A percentile compares a stretch with the other conserved stretches of the same genome.
These are phyloP conservation scores for Plasmodium sp. DNA, from an alignment of 169 alveolate species.

Conservation along the genomic window DNA sequence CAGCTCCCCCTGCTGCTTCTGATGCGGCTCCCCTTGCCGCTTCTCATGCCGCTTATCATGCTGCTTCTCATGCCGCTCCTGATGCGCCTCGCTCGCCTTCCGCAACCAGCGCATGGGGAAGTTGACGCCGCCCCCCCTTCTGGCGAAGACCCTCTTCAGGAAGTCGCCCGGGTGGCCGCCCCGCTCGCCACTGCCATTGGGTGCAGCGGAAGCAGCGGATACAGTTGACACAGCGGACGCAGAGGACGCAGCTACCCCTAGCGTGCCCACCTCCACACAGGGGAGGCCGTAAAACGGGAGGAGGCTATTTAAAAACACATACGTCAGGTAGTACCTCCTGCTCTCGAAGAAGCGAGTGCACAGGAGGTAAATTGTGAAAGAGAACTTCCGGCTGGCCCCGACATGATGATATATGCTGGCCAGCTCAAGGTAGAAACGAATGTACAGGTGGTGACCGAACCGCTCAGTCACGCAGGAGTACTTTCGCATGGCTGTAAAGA, in stretches of 20 bases:
- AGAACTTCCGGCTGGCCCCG: conserved; percentile 51
- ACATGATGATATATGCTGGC: conserved; percentile 22
- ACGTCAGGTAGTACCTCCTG: conserved; percentile 26
- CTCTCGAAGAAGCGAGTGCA: conserved; percentile 13
- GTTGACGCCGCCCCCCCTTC: not conserved
- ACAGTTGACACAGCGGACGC: no score
- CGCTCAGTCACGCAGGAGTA: conserved; percentile 26
- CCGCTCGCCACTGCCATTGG: not conserved
- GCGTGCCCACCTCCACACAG: not conserved
- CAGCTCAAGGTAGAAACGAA: conserved; percentile 16
- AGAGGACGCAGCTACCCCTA: no score
- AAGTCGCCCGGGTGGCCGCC: not conserved
- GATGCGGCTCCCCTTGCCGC: not conserved
- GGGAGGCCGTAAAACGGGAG: conserved; percentile 58
- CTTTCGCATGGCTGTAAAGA: conserved; percentile 7
- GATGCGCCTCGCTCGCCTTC: not conserved
- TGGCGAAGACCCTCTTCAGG: not conserved
- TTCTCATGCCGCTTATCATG: not conserved
- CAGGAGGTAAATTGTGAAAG: conserved; percentile 44
- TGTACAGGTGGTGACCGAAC: conserved; percentile 1
- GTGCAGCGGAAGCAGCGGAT: not conserved
- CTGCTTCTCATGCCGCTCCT: not conserved
- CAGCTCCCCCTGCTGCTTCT: not conserved
- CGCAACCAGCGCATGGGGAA: conserved; percentile 18
- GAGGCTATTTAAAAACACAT: conserved; percentile 22